phyloP scores from a whole-genome alignment of 345 rosid genomes.

The Rubroshorea leprosula region DNA sequence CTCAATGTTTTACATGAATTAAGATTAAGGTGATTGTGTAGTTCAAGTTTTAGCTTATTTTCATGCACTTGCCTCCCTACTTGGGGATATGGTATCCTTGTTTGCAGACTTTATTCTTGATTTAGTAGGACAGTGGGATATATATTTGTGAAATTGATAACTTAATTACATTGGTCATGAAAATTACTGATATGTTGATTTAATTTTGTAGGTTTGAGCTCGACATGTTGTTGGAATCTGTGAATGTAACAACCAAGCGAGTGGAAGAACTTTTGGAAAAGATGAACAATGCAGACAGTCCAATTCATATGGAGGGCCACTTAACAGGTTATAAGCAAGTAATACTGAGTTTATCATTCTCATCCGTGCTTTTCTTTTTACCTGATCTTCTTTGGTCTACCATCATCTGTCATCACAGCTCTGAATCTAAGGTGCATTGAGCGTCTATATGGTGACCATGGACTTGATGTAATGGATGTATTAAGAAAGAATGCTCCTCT shows the following conservation, averaged over 20 bases:
- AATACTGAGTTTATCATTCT: background rate
- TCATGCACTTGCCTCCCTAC: too few species aligned
- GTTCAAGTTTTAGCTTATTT: conserved; percentile 7
- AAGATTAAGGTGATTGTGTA: conserved; percentile 2
- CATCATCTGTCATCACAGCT: conserved; percentile 42
- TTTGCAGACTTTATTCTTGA: too few species aligned
- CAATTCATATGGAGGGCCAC: conserved; percentile 66
- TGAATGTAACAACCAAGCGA: conserved; percentile 64
- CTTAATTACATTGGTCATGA: conserved; percentile 5
- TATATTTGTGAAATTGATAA: too few species aligned
- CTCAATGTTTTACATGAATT: background rate
- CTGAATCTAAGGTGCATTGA: conserved; percentile 91
- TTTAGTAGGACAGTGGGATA: too few species aligned
- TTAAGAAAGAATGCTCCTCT: conserved; percentile 74
- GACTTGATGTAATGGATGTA: conserved; percentile 92
- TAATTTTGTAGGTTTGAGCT: conserved; percentile 71
- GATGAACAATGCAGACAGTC: conserved; percentile 50
- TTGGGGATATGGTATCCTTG: too few species aligned
- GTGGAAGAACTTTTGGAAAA: conserved; percentile 82
- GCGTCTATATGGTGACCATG: conserved; percentile 93
- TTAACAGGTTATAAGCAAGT: conserved; percentile 59
- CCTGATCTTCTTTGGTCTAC: conserved; percentile 22
- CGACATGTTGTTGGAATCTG: conserved; percentile 96
- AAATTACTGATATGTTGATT: conserved; percentile 13
- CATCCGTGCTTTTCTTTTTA: background rate